Evolutionary conservation across 192 early-diverging fungal species (phyloP), one percentile per base, ranked within the genome.

Genomic region (Coemansia furcata): DNA sequence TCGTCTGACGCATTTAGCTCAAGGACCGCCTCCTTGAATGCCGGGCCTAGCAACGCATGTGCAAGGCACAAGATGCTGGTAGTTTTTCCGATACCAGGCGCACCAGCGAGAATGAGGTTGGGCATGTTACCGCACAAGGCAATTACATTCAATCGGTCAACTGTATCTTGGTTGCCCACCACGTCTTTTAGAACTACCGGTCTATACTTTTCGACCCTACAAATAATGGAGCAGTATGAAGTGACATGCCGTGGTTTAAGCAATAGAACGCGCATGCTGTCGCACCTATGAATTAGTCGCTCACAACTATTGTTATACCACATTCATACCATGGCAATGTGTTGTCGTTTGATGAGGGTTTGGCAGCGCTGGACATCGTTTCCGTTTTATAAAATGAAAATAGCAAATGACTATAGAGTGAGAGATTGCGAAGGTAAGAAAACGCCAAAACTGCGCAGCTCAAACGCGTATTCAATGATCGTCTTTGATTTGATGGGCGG

Each of bases 1-100:
- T 99, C 97, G 69, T 99, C 97, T 0, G 96, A 98, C n/a, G 97
- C 97, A 69, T 99, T 99, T 47, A 99, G 82, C 72, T 99, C 97
- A 35, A 98, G 73, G 14, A 99, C 95, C 15, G 93, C 97, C 67
- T 97, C 95, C 74, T 97, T 96, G 71, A 89, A 91, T 6, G 89
- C 71, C 9, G 85, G 62, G 1, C 97, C 97, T 1, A 98, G 86
- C 32, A 99, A 77, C 72, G 93, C 92, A 70, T 92, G 87, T 4
- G 96, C 96, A 26, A 99, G 84, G 57, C 95, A 98, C 17, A 94
- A 83, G 58, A 99, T 94, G 62, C 92, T 93, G 2, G 96, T 99
- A 3, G 97, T 99, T 72, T 99, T 99, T 60, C 97, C 97, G 60
- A 97, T 97, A 60, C 97, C 97, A 0, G 97, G 97, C 12, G 93